Conservation (phyloP, 768 basidiomycete species). For the Hericium alpestre region DNA sequence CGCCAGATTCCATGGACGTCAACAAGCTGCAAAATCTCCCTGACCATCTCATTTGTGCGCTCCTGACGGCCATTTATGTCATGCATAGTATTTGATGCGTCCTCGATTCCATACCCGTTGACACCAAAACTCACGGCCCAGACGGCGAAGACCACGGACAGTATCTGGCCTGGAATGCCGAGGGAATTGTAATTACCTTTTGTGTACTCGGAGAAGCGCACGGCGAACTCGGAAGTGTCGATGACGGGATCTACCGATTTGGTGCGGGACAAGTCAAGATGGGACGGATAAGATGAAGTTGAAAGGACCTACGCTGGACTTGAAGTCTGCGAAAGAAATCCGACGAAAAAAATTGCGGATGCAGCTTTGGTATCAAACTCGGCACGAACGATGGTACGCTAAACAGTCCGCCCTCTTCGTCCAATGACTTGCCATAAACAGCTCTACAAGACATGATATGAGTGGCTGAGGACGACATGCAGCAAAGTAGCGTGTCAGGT, state of each 20-base stretch:
- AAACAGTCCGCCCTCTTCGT: constrained; percentile 28
- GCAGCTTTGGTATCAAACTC: constrained; percentile 59
- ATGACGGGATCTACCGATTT: constrained; percentile 63
- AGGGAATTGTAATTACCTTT: constrained; percentile 50
- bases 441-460: constrained; percentile 35
- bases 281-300: neutral
- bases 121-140: constrained; percentile 90
- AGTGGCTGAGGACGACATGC: constrained; percentile 1
- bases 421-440: constrained; percentile 62
- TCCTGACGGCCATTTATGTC: constrained; percentile 36
- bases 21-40: constrained; percentile 68
- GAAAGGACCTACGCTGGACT: constrained; percentile 53
- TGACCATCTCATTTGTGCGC: constrained; percentile 56
- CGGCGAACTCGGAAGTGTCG: constrained; percentile 68
- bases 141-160: constrained; percentile 70
- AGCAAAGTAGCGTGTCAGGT: neutral
- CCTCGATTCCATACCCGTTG: constrained; percentile 62
- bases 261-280: neutral
- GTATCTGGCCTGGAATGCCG: constrained; percentile 62
- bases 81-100: constrained; percentile 23
- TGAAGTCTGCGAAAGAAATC: constrained; percentile 79
- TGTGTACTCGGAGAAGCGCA: constrained; percentile 57
- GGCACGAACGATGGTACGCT: constrained; percentile 30
- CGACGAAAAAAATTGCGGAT: constrained; percentile 71
- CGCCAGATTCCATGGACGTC: constrained; percentile 73